Base-by-base conservation (phyloP, 257 asterid species). In the Asclepias syriaca region DNA sequence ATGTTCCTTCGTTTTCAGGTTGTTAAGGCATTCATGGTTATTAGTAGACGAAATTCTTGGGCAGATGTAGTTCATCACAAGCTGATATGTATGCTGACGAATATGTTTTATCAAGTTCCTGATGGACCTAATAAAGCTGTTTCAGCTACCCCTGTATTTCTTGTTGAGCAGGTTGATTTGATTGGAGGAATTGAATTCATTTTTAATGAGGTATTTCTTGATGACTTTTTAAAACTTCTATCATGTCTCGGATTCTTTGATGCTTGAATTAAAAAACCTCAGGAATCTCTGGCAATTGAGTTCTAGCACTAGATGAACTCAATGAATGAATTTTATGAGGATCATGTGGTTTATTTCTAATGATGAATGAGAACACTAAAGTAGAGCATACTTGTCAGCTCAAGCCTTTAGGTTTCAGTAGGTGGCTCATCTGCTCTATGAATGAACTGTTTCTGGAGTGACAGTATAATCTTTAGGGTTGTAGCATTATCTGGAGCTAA, bases 181-280 rank as follows among this genome's bases (percentile, higher is more conserved):
- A 92, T 92, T 71, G 98, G 98, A 71, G 99, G 99, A 81, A 92
- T 90, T 83, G 91, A 87, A 54, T 88, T 92, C 74, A 95, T 95
- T 75, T 90, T 95, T 80, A 83, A 70, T 64, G 99, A 95, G 99
- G 99, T 95, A 92, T 46, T 46, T 71, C 59, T 11, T 55, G 65
- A 43, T 39, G 21, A 70, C 19, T 70, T 55, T 19, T 32, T 11
- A 27, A 57, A 37, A 51, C 21, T 63, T 63, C 6, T 61, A 6
- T 2, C 8, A n/a, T 21, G 37, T 16, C 46, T 43, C 55, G 45
- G 4, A 43, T 45, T 43, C 56, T 66, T 8, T 14, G 19, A 66
- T 34, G 10, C 48, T 34, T 34, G 24, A 34, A 64, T 64, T 15
- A 21, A 14, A 61, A 32, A 32, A 61, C 22, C 4, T 1, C 34